Base-by-base conservation (phyloP, 768 basidiomycete species). In the Omphalotus guepiniiformis region DNA sequence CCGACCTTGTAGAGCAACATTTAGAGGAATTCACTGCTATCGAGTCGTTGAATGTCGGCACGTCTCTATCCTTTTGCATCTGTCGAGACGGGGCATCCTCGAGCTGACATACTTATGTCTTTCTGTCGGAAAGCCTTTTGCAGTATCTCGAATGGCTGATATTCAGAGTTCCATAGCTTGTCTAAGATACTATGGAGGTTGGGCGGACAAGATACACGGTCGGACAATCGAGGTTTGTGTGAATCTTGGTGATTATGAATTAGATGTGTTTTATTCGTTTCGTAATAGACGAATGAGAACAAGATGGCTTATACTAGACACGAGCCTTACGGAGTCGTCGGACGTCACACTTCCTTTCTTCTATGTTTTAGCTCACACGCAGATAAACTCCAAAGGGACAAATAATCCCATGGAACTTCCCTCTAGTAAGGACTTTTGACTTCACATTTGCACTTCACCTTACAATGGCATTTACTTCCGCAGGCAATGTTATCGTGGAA, bases 191-290 rank as follows among this genome's bases (percentile, higher is more conserved):
- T 90, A 84, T 54, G 84, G 75, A 34, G 88, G 88, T 12, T 83
- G 83, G 78, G 82, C 85, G 36, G 87, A 88, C 70, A 89, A 89
- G 67, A 62, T 80, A 38, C 66, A 72, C 3, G 84, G 82, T 11
- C 75, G 82, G 57, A 74, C 75, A 15, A 77, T 85, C 60, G 82
- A 78, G 38, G 57, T 54, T 38, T 2, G 35, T 9, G 25, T 42
- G 35, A 7, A 1, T 15, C 16, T 29, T 26, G 18, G 18, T 23
- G 22, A 47, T 34, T 29, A 15, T 16, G 9, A 11, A 26, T 29
- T 13, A 23, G 16, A 44, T 25, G 9, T 3, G 4, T 28, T 19
- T 8, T 9, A 18, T 43, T 39, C 18, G 23, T 47, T 35, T 50
- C 30, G n/a, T n/a, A n/a, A n/a, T 42, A 53, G 71, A 78, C 63